Percentiles rank a stretch among this genome's conserved stretches.
phyloP scores from a whole-genome alignment of 2,329 filamentous ascomycete genomes.

The Chrysosphaeria jannelii region DNA sequence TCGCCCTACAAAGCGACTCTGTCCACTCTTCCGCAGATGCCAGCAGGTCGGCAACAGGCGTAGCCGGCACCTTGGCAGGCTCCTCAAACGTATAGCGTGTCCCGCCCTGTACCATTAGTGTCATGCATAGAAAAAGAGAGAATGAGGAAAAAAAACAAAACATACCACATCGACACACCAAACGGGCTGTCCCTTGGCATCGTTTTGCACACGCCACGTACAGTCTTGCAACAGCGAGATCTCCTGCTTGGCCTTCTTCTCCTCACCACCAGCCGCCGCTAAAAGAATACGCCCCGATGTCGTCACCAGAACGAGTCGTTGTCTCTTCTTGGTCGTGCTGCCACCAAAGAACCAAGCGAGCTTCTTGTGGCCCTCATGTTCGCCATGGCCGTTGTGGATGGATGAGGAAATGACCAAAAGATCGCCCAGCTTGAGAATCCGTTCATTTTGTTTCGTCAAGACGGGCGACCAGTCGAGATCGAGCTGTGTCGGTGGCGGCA shows the following conservation, averaged over 20 bases:
- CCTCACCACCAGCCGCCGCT: constrained; percentile 71
- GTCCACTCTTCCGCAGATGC: constrained; percentile 73
- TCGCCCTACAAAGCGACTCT: constrained; percentile 59
- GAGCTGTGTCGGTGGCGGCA: constrained; percentile 83
- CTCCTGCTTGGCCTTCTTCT: constrained; percentile 85
- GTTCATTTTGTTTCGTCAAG: constrained; percentile 65
- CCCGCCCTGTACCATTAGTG: constrained; percentile 29
- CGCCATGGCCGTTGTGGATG: constrained; percentile 37
- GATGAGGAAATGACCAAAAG: constrained; percentile 58
- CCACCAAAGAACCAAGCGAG: constrained; percentile 83
- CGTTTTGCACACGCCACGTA: constrained; percentile 49
- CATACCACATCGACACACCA: constrained; percentile 89
- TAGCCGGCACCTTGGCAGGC: constrained; percentile 36
- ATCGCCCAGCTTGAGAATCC: constrained; percentile 83
- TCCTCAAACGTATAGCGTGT: constrained; percentile 88
- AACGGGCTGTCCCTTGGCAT: constrained; percentile 60
- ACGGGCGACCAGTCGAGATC: constrained; percentile 98
- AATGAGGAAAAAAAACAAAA: not conserved
- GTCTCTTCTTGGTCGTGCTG: constrained; percentile 70
- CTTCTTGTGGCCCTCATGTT: constrained; percentile 49
- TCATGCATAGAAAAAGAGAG: not conserved
- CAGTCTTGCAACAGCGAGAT: constrained; percentile 59
- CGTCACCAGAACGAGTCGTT: constrained; percentile 82
- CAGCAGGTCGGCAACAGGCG: constrained; percentile 28
- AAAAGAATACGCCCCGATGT: constrained; percentile 72